Evolutionary conservation across 176 grass and related monocot species (phyloP), one percentile per base, ranked within the genome.

Genomic region (Dactylis glomerata): DNA sequence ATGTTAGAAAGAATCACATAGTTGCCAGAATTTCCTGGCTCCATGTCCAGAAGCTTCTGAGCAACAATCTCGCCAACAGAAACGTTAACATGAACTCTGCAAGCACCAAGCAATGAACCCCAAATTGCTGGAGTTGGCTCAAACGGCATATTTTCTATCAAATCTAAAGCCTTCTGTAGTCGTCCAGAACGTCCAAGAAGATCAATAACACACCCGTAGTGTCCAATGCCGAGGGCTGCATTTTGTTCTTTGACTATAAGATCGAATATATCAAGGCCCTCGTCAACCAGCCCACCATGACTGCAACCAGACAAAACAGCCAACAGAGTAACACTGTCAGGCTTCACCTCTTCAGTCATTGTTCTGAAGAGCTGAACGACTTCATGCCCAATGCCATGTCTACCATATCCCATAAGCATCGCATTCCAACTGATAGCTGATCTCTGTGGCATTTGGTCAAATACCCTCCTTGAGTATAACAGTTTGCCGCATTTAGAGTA

Each of bases 1-100:
- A 95, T 95, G 81, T 95, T 95, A 67, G 93, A 95, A 78, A 95
- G 90, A 58, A 90, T 95, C 64, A 95, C 90, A 92, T 90, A 92
- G 68, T 92, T 95, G n/a, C 93, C 88, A 78, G 93, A 85, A 90
- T 95, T 92, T 68, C 73, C 88, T n/a, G 87, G 88, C 65, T 95
- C 90, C 40, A 95, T 88, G 22, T 86, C 87, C 26, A 92, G 82
- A 90, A 95, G 93, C 63, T 81, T 92, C 84, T 78, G 82, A 84
- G 85, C 85, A 67, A 88, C 88, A 86, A 88, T 64, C 71, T 95
- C 85, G 3, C 90, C 90, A n/a, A 90, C 33, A 50, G 73, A 81
- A 81, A 88, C 80, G 58, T 92, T 90, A 33, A 46, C 27, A 86
- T 95, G 93, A 77, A 92, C 87, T 88, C 88, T 92, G 79, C 87